phyloP scores from a whole-genome alignment of 2,329 filamentous ascomycete genomes.

The Trichophyton schoenleinii region DNA sequence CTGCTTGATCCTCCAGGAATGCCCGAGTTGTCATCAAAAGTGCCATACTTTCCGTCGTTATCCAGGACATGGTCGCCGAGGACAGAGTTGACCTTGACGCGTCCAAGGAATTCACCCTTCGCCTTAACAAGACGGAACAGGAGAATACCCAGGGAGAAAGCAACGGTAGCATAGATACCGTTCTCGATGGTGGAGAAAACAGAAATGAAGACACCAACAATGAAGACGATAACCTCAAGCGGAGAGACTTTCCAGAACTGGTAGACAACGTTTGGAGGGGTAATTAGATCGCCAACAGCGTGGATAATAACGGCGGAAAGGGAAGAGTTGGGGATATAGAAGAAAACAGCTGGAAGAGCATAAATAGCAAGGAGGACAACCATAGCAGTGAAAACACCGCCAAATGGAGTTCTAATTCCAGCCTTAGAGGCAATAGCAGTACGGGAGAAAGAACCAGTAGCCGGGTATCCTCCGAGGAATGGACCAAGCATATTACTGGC shows the following conservation, averaged over 20 bases:
- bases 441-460: slow-evolving; percentile 88
- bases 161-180: slow-evolving; percentile 80
- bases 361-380: slow-evolving; percentile 86
- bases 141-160: slow-evolving; percentile 61
- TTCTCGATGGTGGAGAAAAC: slow-evolving; percentile 81
- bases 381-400: slow-evolving; percentile 73
- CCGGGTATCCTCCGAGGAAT: slow-evolving; percentile 82
- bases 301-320: slow-evolving; percentile 89
- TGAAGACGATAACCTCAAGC: slow-evolving; percentile 82
- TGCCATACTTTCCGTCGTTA: slow-evolving; percentile 49
- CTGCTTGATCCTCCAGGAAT: slow-evolving; percentile 39
- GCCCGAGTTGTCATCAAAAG: slow-evolving; percentile 30
- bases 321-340: slow-evolving; percentile 73
- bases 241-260: slow-evolving; percentile 93
- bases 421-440: slow-evolving; percentile 97
- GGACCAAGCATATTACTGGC: slow-evolving; percentile 81
- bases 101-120: slow-evolving; percentile 70
- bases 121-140: slow-evolving; percentile 75
- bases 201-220: slow-evolving; percentile 80
- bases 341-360: slow-evolving; percentile 76
- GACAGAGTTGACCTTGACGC: slow-evolving; percentile 71
- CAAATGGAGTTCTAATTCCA: slow-evolving; percentile 80
- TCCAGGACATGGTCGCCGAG: slow-evolving; percentile 62
- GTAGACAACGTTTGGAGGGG: slow-evolving; percentile 79
- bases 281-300: slow-evolving; percentile 85